These are phyloP conservation scores for Pseudoturritis turrita DNA, from an alignment of 345 rosid species.

Conservation along the genomic window DNA sequence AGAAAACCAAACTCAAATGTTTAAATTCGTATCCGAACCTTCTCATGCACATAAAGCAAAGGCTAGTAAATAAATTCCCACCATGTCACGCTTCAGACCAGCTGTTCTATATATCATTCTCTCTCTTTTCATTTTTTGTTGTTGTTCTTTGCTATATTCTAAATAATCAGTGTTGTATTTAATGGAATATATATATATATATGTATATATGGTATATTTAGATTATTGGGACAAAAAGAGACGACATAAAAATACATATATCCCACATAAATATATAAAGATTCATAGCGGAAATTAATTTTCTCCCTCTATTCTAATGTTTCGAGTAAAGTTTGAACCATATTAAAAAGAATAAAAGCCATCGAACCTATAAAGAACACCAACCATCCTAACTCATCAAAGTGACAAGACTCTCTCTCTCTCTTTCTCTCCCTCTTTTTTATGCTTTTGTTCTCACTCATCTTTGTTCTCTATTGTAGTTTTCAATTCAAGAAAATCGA, in stretches of 20 bases:
- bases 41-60: slow-evolving; percentile 16
- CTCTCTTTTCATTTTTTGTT: background rate
- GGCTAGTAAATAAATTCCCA: slow-evolving; percentile 9
- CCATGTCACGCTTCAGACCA: slow-evolving; percentile 28
- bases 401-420: slow-evolving; percentile 21
- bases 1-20: background rate
- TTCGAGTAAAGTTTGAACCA: slow-evolving; percentile 21
- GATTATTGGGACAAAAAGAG: slow-evolving; percentile 8
- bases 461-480: slow-evolving; percentile 17
- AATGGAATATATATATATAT: no score
- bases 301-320: slow-evolving; percentile 17
- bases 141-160: background rate
- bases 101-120: slow-evolving; percentile 12
- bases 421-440: background rate
- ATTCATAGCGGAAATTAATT: slow-evolving; percentile 8
- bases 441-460: slow-evolving; percentile 22
- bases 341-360: slow-evolving; percentile 25
- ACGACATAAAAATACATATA: slow-evolving; percentile 15
- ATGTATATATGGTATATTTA: slow-evolving; percentile 5
- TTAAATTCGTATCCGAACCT: slow-evolving; percentile 2
- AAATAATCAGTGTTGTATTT: background rate
- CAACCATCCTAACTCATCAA: slow-evolving; percentile 30
- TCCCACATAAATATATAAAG: slow-evolving; percentile 15
- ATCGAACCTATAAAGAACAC: slow-evolving; percentile 32
- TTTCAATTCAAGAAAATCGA: slow-evolving; percentile 12